phyloP scores from a whole-genome alignment of 2,329 filamentous ascomycete species.

The Ophiostoma himal-ulmi region DNA sequence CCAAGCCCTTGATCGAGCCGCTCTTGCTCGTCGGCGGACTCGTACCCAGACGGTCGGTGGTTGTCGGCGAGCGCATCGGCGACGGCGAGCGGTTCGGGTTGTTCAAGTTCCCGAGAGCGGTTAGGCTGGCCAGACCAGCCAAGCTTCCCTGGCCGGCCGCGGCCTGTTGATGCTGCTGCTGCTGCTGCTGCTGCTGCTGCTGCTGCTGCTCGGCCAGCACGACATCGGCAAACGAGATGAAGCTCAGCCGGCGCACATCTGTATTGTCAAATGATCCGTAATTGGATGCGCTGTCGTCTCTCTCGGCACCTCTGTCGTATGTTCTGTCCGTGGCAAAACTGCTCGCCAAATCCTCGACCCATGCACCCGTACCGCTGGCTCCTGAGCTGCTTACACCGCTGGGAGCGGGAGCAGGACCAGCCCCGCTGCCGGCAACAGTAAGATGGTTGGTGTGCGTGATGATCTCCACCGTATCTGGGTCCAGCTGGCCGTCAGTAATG shows the following conservation, averaged over 20 bases:
- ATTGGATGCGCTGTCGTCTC: slow-evolving; percentile 59
- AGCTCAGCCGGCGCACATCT: slow-evolving; percentile 79
- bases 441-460: slow-evolving; percentile 77
- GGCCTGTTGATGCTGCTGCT: slow-evolving; percentile 22
- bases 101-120: slow-evolving; percentile 35
- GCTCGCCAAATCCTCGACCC: slow-evolving; percentile 51
- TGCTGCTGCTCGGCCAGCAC: slow-evolving; percentile 69
- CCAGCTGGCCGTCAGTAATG: slow-evolving; percentile 78
- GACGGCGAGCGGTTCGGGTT: slow-evolving; percentile 64
- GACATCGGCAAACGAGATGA: slow-evolving; percentile 95
- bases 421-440: slow-evolving; percentile 55
- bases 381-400: slow-evolving; percentile 37
- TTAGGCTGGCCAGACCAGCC: slow-evolving; percentile 58
- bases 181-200: slow-evolving; percentile 26
- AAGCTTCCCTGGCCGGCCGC: slow-evolving; percentile 43
- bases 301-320: background rate
- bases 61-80: slow-evolving; percentile 70
- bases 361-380: slow-evolving; percentile 38
- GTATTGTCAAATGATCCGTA: slow-evolving; percentile 71
- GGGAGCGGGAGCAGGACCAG: slow-evolving; percentile 28
- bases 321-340: slow-evolving; percentile 42
- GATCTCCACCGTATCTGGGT: slow-evolving; percentile 88
- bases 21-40: slow-evolving; percentile 73
- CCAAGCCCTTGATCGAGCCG: slow-evolving; percentile 66
- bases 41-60: slow-evolving; percentile 48